Base-by-base conservation (phyloP, 441 rosid genomes). In the Croton setiger region DNA sequence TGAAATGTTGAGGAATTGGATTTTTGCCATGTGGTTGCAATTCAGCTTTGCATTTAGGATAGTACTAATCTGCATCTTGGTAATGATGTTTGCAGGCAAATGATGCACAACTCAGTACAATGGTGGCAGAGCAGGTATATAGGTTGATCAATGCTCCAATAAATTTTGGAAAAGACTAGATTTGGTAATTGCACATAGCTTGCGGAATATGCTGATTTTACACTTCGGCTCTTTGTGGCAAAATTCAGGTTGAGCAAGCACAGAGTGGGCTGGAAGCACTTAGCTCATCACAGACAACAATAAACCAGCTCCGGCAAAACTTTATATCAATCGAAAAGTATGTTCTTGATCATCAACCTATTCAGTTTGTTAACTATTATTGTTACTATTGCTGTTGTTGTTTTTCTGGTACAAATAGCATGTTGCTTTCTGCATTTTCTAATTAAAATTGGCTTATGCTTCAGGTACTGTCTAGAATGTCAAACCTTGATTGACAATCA, bases 81-180 rank as follows among this genome's bases (percentile, higher is more conserved):
- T 66, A 11, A 47, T 64, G 20, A 15, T 58, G 23, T 44, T 44
- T 66, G 58, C 59, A 92, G 98, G 97, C 99, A 47, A 95, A 95
- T 80, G 99, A 95, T 77, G 97, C 98, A 3, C 99, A 95, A 48
- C 99, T 95, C 69, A 95, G 99, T 79, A 91, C 99, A 23, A 92
- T 92, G 98, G 98, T 95, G 52, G 96, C 98, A 31, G 99, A 92
- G 84, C 99, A 92, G 94, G 98, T 90, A 60, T 9, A 23, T 59
- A 23, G n/a, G 36, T 55, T 12, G 35, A 21, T 3, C 45, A 23
- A 10, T 20, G 23, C 45, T 37, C 21, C 47, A 45, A 61, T 14
- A 47, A 0, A 49, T 39, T 43, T 10, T 51, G 11, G 14, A 15
- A 1, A 7, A 43, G 8, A 3, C 9, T 27, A 9, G 21, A 18